Conservation (phyloP, 495 filamentous ascomycete species). For the Lepraria neglecta region DNA sequence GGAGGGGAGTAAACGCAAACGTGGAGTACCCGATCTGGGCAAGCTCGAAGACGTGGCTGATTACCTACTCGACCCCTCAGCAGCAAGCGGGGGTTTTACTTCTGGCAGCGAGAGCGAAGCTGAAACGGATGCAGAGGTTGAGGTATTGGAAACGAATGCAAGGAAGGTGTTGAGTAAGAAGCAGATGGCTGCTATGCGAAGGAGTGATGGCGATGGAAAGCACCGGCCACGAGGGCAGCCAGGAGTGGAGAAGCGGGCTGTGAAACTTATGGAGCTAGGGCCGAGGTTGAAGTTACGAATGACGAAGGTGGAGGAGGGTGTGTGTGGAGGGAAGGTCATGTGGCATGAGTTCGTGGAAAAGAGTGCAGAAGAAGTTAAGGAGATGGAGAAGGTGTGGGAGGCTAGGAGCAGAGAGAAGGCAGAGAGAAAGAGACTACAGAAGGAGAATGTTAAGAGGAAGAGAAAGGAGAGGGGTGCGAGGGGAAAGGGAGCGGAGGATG, state of each 20-base stretch:
- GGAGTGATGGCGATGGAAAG: conserved; percentile 35
- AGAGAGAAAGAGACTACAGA: conserved; percentile 68
- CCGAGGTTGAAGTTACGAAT: conserved; percentile 84
- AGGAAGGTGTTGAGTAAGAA: conserved; percentile 61
- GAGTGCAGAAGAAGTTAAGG: conserved; percentile 64
- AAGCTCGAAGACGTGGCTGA: conserved; percentile 91
- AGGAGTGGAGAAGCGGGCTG: conserved; percentile 69
- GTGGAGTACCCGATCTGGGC: conserved; percentile 76
- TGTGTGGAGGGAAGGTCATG: conserved; percentile 87
- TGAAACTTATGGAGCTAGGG: conserved; percentile 87
- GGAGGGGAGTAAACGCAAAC: conserved; percentile 52
- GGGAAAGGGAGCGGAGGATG: conserved; percentile 40
- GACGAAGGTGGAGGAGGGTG: conserved; percentile 92
- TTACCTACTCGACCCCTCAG: conserved; percentile 81
- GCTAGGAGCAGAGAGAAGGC: conserved; percentile 78
- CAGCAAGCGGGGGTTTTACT: conserved; percentile 70
- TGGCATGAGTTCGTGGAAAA: conserved; percentile 95
- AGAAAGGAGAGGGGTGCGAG: conserved; percentile 32
- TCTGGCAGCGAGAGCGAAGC: conserved; percentile 87
- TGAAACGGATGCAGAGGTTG: conserved; percentile 93
- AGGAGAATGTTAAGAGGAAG: conserved; percentile 45
- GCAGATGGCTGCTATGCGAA: conserved; percentile 50
- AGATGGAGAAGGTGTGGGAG: conserved; percentile 80
- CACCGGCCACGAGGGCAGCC: conserved; percentile 31
- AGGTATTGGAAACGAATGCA: conserved; percentile 70